Conservation (phyloP, 2,329 filamentous ascomycete species). For the Sporothrix pallida region DNA sequence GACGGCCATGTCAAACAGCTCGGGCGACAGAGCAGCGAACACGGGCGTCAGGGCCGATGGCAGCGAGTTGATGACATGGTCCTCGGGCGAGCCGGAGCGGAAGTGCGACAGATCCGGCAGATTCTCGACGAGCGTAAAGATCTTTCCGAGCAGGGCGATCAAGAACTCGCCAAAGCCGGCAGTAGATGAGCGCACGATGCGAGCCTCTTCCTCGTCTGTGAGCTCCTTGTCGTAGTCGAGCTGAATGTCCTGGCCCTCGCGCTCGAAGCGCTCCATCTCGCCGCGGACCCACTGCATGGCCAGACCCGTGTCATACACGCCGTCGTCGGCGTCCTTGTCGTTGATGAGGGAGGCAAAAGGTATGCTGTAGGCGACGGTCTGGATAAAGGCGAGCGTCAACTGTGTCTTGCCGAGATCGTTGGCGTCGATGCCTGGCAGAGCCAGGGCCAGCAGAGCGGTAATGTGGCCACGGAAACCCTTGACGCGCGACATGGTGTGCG, state of each 20-base stretch:
- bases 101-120: conserved; percentile 88
- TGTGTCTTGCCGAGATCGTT: conserved; percentile 97
- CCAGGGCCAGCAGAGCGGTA: conserved; percentile 89
- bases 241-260: conserved; percentile 80
- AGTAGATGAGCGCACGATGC: conserved; percentile 90
- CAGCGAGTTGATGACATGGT: conserved; percentile 94
- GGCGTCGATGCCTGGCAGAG: conserved; percentile 93
- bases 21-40: conserved; percentile 87
- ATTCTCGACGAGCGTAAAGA: conserved; percentile 95
- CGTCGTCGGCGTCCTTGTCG: conserved; percentile 67
- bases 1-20: conserved; percentile 88
- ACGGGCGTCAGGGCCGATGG: conserved; percentile 90
- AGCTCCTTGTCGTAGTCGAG: conserved; percentile 85
- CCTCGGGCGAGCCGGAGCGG: conserved; percentile 89
- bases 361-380: conserved; percentile 94
- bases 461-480: conserved; percentile 98
- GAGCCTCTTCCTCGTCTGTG: conserved; percentile 82
- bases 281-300: conserved; percentile 93
- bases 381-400: conserved; percentile 92
- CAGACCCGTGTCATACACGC: conserved; percentile 73
- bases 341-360: conserved; percentile 80
- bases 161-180: conserved; percentile 93
- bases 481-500: conserved; percentile 86
- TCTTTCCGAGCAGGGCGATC: conserved; percentile 85
- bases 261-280: conserved; percentile 93